These are phyloP conservation scores for Diplosphaera chodatii DNA, from an alignment of 139 green algal species.

Conservation along the genomic window DNA sequence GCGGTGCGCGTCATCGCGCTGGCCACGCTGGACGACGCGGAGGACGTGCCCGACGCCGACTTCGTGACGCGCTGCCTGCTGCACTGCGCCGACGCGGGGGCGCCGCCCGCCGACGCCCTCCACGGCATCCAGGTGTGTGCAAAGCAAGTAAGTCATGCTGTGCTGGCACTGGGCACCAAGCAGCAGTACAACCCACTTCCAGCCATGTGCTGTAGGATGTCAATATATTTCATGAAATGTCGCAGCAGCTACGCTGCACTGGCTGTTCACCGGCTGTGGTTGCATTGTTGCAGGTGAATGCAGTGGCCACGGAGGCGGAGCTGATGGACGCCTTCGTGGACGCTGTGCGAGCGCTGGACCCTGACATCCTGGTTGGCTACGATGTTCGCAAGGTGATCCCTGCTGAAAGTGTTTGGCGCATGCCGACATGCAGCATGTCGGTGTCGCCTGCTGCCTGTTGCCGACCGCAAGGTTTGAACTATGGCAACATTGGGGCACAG, in stretches of 20 bases:
- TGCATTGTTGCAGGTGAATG: conserved; percentile 27
- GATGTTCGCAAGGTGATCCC: conserved; percentile 80
- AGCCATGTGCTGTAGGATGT: too few relatives aligned
- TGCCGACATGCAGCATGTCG: too few relatives aligned
- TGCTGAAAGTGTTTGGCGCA: too few relatives aligned
- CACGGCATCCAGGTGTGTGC: background rate
- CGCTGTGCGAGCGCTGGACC: conserved; percentile 64
- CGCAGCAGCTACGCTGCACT: too few relatives aligned
- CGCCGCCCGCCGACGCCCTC: background rate
- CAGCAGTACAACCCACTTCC: too few relatives aligned
- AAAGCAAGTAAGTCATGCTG: too few relatives aligned
- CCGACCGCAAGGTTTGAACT: too few relatives aligned
- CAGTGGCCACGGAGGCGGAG: conserved; percentile 41
- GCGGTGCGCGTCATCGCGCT: conserved; percentile 54
- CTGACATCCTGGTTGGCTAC: conserved; percentile 88
- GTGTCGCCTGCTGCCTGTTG: too few relatives aligned
- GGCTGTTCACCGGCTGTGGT: background rate
- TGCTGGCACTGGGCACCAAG: too few relatives aligned
- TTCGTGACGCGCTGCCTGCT: conserved; percentile 18
- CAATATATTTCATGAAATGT: too few relatives aligned
- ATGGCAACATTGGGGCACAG: conserved; percentile 7
- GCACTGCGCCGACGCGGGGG: conserved; percentile 6
- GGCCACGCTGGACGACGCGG: conserved; percentile 42
- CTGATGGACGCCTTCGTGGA: conserved; percentile 65
- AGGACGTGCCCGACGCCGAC: conserved; percentile 27